Percentiles rank a stretch among this genome's conserved stretches.
phyloP scores from a whole-genome alignment of 2,329 filamentous ascomycete genomes.

The Calonectria ilicicola region DNA sequence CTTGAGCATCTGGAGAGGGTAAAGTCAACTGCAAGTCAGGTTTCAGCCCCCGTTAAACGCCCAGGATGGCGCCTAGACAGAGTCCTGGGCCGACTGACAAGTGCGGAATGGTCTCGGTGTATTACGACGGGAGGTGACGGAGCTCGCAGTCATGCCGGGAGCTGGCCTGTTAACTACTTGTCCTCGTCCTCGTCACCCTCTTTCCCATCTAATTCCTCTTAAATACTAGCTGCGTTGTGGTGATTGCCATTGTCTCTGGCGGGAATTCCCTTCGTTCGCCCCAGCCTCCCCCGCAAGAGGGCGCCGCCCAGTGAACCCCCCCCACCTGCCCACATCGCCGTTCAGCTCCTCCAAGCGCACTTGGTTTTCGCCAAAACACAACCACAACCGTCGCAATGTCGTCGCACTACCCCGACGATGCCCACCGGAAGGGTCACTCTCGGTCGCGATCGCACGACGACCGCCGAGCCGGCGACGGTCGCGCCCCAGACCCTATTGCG shows the following conservation, averaged over 20 bases:
- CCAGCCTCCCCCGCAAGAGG: conserved; percentile 13
- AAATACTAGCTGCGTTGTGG: background rate
- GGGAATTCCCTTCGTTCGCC: background rate
- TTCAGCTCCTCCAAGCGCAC: background rate
- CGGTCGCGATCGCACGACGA: conserved; percentile 58
- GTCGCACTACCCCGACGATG: conserved; percentile 64
- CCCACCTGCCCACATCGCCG: background rate
- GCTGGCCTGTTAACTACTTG: background rate
- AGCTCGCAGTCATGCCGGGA: background rate
- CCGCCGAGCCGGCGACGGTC: conserved; percentile 47
- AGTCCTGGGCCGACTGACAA: conserved; percentile 9
- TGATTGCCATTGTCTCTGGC: background rate
- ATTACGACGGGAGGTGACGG: conserved; percentile 8
- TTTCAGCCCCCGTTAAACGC: conserved; percentile 37
- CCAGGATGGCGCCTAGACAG: conserved; percentile 11
- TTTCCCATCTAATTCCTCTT: background rate
- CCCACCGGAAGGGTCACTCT: conserved; percentile 58
- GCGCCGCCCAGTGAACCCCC: conserved; percentile 2
- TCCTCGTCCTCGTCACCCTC: background rate
- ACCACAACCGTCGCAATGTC: conserved; percentile 56
- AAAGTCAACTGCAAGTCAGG: conserved; percentile 37
- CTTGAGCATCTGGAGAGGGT: conserved; percentile 5
- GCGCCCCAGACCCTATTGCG: conserved; percentile 44
- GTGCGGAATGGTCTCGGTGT: conserved; percentile 4
- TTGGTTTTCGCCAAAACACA: background rate